phyloP scores from a whole-genome alignment of 2,329 filamentous ascomycete genomes.

The Fonsecaea pedrosoi region DNA sequence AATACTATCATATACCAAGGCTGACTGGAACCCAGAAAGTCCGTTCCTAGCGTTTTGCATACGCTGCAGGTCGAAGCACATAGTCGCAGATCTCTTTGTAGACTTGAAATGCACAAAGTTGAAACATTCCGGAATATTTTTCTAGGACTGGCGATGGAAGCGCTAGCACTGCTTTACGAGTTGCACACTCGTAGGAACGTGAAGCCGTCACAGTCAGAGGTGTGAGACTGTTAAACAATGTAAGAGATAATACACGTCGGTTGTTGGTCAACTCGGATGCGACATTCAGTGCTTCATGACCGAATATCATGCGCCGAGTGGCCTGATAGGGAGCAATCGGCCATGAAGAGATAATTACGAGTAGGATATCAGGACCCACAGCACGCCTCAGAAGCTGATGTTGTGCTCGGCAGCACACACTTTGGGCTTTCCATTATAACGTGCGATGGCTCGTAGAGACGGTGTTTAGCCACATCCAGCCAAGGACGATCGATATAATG shows the following conservation, averaged over 20 bases:
- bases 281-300: neutral
- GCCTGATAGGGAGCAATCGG: slow-evolving; percentile 8
- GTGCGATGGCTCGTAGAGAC: neutral
- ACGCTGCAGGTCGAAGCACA: neutral
- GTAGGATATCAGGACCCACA: neutral
- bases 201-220: neutral
- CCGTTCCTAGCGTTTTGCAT: neutral
- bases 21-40: neutral
- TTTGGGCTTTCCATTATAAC: neutral
- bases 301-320: slow-evolving; percentile 16
- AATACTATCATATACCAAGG: neutral
- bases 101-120: neutral
- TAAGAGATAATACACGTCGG: neutral
- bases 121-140: neutral
- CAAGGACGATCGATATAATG: neutral
- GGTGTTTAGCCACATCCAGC: neutral
- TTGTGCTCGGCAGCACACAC: neutral
- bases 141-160: neutral
- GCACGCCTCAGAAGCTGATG: neutral
- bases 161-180: neutral
- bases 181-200: neutral
- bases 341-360: neutral
- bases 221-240: neutral
- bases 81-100: neutral
- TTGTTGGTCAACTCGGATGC: neutral